Conservation (phyloP, 169 alveolate genomes). For the Theileria orientalis region DNA sequence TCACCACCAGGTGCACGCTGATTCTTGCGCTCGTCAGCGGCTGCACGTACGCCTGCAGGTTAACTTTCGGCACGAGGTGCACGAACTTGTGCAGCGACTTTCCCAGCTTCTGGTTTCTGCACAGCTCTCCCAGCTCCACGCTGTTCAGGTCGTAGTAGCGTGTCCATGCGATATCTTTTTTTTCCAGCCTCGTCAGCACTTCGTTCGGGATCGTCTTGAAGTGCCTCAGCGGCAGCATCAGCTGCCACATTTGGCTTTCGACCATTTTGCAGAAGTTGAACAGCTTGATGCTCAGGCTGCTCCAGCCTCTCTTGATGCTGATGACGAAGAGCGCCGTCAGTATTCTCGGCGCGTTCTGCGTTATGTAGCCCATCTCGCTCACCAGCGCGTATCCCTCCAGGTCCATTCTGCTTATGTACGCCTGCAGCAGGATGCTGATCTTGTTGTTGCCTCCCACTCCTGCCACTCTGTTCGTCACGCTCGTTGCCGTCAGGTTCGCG, state of each 20-base stretch:
- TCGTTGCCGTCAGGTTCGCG: slow-evolving; percentile 16
- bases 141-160: slow-evolving; percentile 92
- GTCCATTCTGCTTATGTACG: slow-evolving; percentile 93
- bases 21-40: slow-evolving; percentile 95
- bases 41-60: slow-evolving; percentile 91
- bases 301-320: slow-evolving; percentile 92
- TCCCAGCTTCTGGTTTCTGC: slow-evolving; percentile 89
- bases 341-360: slow-evolving; percentile 98
- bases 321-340: slow-evolving; percentile 97
- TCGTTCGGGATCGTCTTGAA: slow-evolving; percentile 93
- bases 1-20: slow-evolving; percentile 88
- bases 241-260: slow-evolving; percentile 97
- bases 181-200: slow-evolving; percentile 91
- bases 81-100: slow-evolving; percentile 83
- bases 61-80: slow-evolving; percentile 92
- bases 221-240: slow-evolving; percentile 98
- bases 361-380: slow-evolving; percentile 97
- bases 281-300: slow-evolving; percentile 87
- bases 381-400: slow-evolving; percentile 95
- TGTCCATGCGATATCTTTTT: slow-evolving; percentile 94
- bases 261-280: slow-evolving; percentile 95
- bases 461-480: slow-evolving; percentile 82
- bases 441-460: slow-evolving; percentile 85
- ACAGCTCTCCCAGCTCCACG: slow-evolving; percentile 91
- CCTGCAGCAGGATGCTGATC: slow-evolving; percentile 93